Evolutionary conservation across 257 asterid species (phyloP).

Genomic region (Scutellaria galericulata): DNA sequence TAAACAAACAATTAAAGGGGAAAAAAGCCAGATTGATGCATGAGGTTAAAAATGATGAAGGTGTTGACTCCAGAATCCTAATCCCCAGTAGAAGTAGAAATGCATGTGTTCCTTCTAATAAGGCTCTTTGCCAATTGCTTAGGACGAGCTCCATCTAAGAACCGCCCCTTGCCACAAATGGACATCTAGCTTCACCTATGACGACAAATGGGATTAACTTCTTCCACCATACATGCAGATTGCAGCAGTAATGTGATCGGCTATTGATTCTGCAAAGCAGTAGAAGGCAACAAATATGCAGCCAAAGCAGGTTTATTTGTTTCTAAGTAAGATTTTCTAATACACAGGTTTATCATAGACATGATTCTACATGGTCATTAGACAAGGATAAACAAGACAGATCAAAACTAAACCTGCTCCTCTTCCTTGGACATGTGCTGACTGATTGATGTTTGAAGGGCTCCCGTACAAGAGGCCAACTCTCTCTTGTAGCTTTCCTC

Average conservation of each 20-base stretch:
- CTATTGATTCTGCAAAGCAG: slow-evolving; percentile 17
- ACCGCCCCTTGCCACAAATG: slow-evolving; percentile 20
- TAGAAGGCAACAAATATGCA: slow-evolving; percentile 6
- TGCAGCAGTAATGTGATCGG: background rate
- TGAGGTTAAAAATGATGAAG: slow-evolving; percentile 21
- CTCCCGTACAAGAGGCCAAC: slow-evolving; percentile 96
- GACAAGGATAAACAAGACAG: slow-evolving; percentile 19
- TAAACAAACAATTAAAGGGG: slow-evolving; percentile 11
- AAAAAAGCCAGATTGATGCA: slow-evolving; percentile 27
- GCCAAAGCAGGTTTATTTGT: slow-evolving; percentile 9
- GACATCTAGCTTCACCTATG: slow-evolving; percentile 7
- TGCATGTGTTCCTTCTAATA: background rate
- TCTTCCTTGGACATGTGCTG: slow-evolving; percentile 99
- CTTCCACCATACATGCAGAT: slow-evolving; percentile 19
- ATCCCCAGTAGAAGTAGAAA: slow-evolving; percentile 20
- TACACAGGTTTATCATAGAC: slow-evolving; percentile 2
- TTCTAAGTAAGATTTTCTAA: no score
- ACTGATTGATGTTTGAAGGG: slow-evolving; percentile 91
- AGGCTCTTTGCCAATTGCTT: background rate
- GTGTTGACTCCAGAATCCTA: background rate
- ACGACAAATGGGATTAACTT: background rate
- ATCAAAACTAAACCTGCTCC: slow-evolving; percentile 73
- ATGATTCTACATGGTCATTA: slow-evolving; percentile 24
- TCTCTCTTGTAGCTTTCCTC: slow-evolving; percentile 88
- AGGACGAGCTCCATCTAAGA: slow-evolving; percentile 13